Evolutionary conservation across 148 eudicot species (phyloP).

Genomic region (Tetragonia tetragonoides): DNA sequence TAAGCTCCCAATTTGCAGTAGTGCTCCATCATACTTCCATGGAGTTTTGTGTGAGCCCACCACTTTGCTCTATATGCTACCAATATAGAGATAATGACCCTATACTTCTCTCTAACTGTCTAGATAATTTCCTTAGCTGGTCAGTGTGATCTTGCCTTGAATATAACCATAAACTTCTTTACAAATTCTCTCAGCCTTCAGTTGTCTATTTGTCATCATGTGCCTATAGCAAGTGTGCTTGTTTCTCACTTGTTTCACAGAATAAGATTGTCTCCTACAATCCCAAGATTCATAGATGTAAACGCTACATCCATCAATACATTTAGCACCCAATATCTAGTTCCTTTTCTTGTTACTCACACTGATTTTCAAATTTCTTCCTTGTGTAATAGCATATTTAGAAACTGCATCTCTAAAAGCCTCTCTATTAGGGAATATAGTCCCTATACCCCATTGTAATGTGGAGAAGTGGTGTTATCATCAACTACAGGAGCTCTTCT

Average conservation of each 20-base stretch:
- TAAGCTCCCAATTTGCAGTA: background rate
- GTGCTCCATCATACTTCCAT: constrained; percentile 11
- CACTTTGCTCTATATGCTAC: background rate
- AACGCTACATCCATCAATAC: background rate
- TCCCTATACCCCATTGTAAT: background rate
- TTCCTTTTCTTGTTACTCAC: background rate
- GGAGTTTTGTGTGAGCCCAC: background rate
- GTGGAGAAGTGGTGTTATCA: background rate
- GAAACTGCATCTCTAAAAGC: background rate
- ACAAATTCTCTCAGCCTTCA: background rate
- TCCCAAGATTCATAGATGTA: constrained; percentile 1
- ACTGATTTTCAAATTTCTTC: background rate
- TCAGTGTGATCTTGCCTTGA: constrained; percentile 8
- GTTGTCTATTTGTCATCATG: background rate
- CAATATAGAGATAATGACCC: background rate
- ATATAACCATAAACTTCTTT: background rate
- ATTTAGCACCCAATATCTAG: background rate
- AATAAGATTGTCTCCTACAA: background rate
- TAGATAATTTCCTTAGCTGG: background rate
- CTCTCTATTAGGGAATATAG: background rate
- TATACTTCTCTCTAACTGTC: background rate
- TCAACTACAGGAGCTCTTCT: background rate
- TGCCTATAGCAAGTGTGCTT: background rate
- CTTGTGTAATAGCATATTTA: background rate
- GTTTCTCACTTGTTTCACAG: background rate